Conservation (phyloP, 225 moss, liverwort and hornwort species). For the Polytrichum commune region DNA sequence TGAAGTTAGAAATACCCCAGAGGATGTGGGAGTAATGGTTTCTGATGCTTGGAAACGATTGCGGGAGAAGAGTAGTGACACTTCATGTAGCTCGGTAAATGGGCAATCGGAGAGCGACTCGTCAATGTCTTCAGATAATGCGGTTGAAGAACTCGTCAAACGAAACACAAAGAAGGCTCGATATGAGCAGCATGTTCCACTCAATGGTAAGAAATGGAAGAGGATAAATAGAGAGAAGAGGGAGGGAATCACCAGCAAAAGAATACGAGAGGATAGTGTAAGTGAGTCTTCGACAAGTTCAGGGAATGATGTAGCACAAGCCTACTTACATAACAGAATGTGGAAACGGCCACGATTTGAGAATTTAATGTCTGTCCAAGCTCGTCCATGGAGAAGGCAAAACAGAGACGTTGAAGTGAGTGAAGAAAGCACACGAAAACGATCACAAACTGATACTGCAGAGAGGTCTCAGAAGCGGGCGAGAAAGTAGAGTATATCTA, state of each 20-base stretch:
- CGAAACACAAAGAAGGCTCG: constrained; percentile 41
- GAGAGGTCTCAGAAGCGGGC: constrained; percentile 23
- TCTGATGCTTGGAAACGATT: constrained; percentile 65
- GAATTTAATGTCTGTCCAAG: constrained; percentile 39
- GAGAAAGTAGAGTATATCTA: constrained; percentile 12
- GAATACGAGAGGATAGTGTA: constrained; percentile 33
- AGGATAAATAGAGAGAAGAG: constrained; percentile 24
- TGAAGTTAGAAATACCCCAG: constrained; percentile 8
- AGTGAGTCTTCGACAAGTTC: constrained; percentile 36
- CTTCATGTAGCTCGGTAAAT: constrained; percentile 41
- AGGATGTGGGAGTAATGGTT: constrained; percentile 35
- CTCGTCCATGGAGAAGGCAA: constrained; percentile 31
- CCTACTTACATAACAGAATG: constrained; percentile 34
- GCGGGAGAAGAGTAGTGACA: constrained; percentile 27
- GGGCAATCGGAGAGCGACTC: constrained; percentile 33
- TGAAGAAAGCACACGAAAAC: constrained; percentile 24
- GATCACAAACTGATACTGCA: constrained; percentile 17
- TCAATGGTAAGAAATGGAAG: constrained; percentile 32
- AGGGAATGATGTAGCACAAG: constrained; percentile 33
- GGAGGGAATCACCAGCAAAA: constrained; percentile 29
- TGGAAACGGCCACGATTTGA: constrained; percentile 60
- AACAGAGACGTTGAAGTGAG: constrained; percentile 13
- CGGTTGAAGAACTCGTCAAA: constrained; percentile 15
- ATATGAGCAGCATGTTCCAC: constrained; percentile 18
- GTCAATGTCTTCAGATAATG: constrained; percentile 37